phyloP scores from a whole-genome alignment of 495 filamentous ascomycete species.

The Haplographium delicatum region DNA sequence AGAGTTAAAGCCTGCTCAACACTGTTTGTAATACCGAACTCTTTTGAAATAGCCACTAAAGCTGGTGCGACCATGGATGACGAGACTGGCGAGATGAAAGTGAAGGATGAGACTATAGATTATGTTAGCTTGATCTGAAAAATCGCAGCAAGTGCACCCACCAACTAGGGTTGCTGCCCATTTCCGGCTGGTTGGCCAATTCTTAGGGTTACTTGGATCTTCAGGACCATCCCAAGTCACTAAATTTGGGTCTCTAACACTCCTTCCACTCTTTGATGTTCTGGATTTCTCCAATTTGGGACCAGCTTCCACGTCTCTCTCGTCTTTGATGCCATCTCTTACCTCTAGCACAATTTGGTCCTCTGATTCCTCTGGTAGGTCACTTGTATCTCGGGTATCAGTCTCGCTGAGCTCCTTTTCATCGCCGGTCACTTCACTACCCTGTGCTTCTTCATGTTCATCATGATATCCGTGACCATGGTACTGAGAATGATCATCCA shows the following conservation, averaged over 20 bases:
- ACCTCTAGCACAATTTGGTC: slow-evolving; percentile 12
- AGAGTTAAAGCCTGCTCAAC: slow-evolving; percentile 55
- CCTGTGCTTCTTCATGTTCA: slow-evolving; percentile 3
- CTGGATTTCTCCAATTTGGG: slow-evolving; percentile 15
- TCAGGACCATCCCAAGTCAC: slow-evolving; percentile 65
- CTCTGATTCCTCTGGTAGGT: background rate
- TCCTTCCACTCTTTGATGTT: slow-evolving; percentile 8
- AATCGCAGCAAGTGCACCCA: background rate
- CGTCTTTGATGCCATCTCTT: slow-evolving; percentile 16
- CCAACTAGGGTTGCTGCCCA: slow-evolving; percentile 41
- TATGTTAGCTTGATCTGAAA: background rate
- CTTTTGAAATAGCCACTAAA: slow-evolving; percentile 45
- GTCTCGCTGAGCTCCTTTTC: slow-evolving; percentile 3
- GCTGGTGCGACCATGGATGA: slow-evolving; percentile 72
- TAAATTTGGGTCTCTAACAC: slow-evolving; percentile 9
- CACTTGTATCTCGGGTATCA: background rate
- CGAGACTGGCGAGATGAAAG: slow-evolving; percentile 63
- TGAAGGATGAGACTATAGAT: slow-evolving; percentile 47
- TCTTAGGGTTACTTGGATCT: slow-evolving; percentile 35
- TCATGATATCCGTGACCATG: slow-evolving; percentile 4
- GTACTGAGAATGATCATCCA: slow-evolving; percentile 17
- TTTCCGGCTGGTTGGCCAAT: slow-evolving; percentile 37
- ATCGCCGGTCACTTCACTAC: background rate
- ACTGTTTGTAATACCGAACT: slow-evolving; percentile 53
- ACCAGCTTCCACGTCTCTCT: slow-evolving; percentile 13